These are phyloP conservation scores for Aureobasidium leucospermi DNA, from an alignment of 2,329 filamentous ascomycete species.

Conservation along the genomic window DNA sequence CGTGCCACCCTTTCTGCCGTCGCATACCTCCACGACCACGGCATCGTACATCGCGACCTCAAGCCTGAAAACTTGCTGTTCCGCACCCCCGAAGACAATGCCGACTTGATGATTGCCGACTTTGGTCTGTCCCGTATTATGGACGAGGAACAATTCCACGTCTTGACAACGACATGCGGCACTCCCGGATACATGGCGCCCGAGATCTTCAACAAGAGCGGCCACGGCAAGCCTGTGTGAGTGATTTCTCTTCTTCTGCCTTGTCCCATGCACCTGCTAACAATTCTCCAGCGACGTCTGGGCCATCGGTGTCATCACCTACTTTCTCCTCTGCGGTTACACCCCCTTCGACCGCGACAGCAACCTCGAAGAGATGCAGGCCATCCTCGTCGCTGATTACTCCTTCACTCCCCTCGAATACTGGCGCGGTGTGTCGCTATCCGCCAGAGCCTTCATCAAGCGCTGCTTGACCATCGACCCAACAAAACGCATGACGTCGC, in stretches of 20 bases:
- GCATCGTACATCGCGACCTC: slow-evolving; percentile 94
- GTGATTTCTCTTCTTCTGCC: slow-evolving; percentile 12
- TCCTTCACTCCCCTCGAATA: slow-evolving; percentile 90
- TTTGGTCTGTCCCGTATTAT: slow-evolving; percentile 95
- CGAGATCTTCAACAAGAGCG: slow-evolving; percentile 98
- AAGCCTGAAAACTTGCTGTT: slow-evolving; percentile 98
- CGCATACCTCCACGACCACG: slow-evolving; percentile 95
- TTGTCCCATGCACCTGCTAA: neutral
- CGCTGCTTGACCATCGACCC: slow-evolving; percentile 88
- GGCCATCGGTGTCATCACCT: slow-evolving; percentile 97
- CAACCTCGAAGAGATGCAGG: slow-evolving; percentile 99
- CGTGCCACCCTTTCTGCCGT: slow-evolving; percentile 94
- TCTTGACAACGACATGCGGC: slow-evolving; percentile 93
- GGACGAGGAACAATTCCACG: slow-evolving; percentile 98
- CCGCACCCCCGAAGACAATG: slow-evolving; percentile 94
- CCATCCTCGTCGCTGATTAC: slow-evolving; percentile 94
- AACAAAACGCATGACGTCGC: slow-evolving; percentile 78
- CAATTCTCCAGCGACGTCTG: slow-evolving; percentile 65
- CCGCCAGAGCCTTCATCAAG: slow-evolving; percentile 83
- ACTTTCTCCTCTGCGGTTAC: slow-evolving; percentile 96
- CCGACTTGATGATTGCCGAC: slow-evolving; percentile 92
- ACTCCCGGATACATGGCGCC: slow-evolving; percentile 99
- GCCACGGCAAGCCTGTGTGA: slow-evolving; percentile 91
- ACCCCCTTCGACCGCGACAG: slow-evolving; percentile 96
- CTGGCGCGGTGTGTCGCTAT: slow-evolving; percentile 85